These are phyloP conservation scores for Verticillium albo-atrum DNA, from an alignment of 2,329 filamentous ascomycete genomes.

Conservation along the genomic window DNA sequence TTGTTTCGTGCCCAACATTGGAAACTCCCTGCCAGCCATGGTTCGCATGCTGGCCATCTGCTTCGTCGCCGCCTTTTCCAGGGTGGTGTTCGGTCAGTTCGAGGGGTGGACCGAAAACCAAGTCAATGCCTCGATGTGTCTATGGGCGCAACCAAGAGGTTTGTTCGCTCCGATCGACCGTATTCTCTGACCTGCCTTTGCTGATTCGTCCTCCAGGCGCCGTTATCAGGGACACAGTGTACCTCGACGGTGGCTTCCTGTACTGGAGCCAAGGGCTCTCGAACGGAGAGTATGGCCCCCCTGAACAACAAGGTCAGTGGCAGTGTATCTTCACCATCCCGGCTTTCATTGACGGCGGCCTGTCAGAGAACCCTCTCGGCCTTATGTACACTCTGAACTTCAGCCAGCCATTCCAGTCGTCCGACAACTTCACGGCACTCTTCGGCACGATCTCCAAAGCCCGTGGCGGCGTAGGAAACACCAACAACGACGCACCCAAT, in stretches of 20 bases:
- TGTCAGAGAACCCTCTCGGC: constrained; percentile 47
- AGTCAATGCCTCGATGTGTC: constrained; percentile 55
- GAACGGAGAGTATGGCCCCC: constrained; percentile 31
- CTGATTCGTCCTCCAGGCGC: constrained; percentile 37
- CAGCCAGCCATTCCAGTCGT: constrained; percentile 48
- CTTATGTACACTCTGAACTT: constrained; percentile 56
- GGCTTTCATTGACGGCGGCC: constrained; percentile 6
- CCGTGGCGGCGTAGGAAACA: constrained; percentile 37
- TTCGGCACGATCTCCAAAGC: constrained; percentile 45
- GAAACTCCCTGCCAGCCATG: not conserved
- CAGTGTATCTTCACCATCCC: constrained; percentile 12
- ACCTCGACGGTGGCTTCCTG: constrained; percentile 59
- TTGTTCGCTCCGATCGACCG: constrained; percentile 6
- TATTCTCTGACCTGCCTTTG: not conserved
- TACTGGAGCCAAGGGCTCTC: constrained; percentile 46
- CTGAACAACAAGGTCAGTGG: constrained; percentile 37
- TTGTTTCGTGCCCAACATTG: not conserved
- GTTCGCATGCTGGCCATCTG: constrained; percentile 9
- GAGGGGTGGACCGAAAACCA: constrained; percentile 44
- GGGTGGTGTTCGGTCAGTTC: constrained; percentile 34
- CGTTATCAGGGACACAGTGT: constrained; percentile 57
- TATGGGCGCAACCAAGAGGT: constrained; percentile 47
- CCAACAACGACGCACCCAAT: constrained; percentile 49
- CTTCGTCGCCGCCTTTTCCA: constrained; percentile 24
- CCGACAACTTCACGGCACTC: constrained; percentile 47